Evolutionary conservation across 164 flowering plant species (phyloP).

Genomic region (Amborella trichopoda): DNA sequence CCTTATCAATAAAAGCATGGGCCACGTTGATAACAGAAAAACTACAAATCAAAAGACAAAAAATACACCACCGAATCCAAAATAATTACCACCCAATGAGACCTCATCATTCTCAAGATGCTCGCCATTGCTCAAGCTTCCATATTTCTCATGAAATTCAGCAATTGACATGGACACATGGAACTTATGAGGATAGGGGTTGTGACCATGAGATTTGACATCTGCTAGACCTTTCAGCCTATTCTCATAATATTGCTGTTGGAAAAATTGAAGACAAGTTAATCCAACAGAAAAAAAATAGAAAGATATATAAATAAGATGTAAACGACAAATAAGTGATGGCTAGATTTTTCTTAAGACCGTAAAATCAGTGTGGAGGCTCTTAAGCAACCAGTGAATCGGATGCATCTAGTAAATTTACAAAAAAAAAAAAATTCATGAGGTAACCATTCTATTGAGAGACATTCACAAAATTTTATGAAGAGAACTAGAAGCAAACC

Average conservation of each 20-base stretch:
- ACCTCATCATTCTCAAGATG: constrained; percentile 49
- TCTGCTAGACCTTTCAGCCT: constrained; percentile 53
- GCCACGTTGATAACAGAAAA: background rate
- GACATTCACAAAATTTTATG: too few relatives aligned
- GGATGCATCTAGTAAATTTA: background rate
- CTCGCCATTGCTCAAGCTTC: constrained; percentile 37
- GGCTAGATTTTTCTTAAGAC: background rate
- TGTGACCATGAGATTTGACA: constrained; percentile 43
- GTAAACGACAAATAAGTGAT: background rate
- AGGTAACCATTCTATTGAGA: too few relatives aligned
- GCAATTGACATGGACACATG: constrained; percentile 37
- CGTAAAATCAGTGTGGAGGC: background rate
- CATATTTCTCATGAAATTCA: constrained; percentile 49
- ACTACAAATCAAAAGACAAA: background rate
- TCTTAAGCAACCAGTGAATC: background rate
- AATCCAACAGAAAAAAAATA: background rate
- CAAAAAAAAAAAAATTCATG: background rate
- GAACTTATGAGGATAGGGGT: constrained; percentile 94
- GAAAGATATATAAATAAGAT: background rate
- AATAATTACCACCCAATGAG: constrained; percentile 57
- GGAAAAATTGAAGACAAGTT: background rate
- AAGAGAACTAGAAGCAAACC: constrained; percentile 20
- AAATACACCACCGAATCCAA: background rate
- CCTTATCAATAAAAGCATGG: constrained; percentile 29
- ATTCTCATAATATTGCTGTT: constrained; percentile 92